A percentile compares a stretch with the other conserved stretches of the same genome.
phyloP scores from a whole-genome alignment of 305 asterid genomes.

The Fraxinus floribunda region DNA sequence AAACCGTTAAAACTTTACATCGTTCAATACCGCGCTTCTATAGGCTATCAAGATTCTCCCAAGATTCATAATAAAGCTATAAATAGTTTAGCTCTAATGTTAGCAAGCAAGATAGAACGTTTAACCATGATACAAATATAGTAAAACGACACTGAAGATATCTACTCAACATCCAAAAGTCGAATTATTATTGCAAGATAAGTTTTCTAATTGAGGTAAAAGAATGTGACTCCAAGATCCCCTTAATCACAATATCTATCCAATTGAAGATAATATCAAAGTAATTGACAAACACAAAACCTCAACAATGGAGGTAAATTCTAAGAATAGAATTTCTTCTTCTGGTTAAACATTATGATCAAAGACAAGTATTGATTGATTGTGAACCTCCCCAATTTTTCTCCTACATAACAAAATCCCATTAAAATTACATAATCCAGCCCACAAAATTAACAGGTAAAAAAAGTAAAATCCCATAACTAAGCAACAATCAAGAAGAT shows the following conservation, averaged over 20 bases:
- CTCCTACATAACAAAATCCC: background rate
- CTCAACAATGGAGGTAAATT: background rate
- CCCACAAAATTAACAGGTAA: background rate
- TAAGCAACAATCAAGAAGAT: constrained; percentile 28
- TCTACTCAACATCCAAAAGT: background rate
- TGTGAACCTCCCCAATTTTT: background rate
- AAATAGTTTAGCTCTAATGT: background rate
- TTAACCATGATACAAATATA: background rate
- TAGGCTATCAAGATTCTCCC: background rate
- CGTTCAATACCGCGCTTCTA: background rate
- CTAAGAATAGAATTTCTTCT: background rate
- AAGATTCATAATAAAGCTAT: background rate
- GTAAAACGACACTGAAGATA: background rate
- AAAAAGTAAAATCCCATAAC: background rate
- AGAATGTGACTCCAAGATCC: background rate
- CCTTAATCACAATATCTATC: background rate
- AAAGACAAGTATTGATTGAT: background rate
- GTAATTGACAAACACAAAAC: background rate
- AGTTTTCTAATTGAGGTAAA: background rate
- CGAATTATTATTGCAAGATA: background rate
- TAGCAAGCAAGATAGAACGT: background rate
- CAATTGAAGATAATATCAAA: background rate
- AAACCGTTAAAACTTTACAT: background rate
- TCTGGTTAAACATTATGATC: background rate
- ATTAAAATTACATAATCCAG: background rate